Evolutionary conservation across 2,329 filamentous ascomycete genomes (phyloP).

Genomic region (Aspergillus arachidicola): DNA sequence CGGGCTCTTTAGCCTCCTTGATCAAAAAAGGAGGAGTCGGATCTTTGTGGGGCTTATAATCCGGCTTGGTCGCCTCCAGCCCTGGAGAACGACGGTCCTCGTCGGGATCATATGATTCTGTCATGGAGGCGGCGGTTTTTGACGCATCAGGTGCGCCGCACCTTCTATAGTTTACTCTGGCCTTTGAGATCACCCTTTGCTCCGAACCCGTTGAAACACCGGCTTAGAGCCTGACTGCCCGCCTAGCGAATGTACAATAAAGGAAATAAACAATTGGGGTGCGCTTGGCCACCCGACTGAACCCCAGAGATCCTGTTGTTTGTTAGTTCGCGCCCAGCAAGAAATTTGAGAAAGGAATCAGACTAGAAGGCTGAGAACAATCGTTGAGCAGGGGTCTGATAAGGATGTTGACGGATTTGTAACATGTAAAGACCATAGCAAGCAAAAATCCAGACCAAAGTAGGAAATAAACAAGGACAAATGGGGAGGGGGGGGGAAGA

Average conservation of each 20-base stretch:
- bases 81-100: constrained; percentile 42
- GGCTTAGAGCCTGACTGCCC: neutral
- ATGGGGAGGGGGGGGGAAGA: neutral
- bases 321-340: neutral
- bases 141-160: constrained; percentile 32
- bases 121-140: constrained; percentile 36
- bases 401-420: neutral
- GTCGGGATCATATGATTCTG: constrained; percentile 45
- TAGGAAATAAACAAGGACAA: neutral
- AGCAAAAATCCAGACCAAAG: neutral
- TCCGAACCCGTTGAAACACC: constrained; percentile 1
- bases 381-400: neutral
- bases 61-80: constrained; percentile 33
- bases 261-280: neutral
- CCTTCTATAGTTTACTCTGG: constrained; percentile 5
- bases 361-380: neutral
- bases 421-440: neutral
- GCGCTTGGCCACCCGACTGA: neutral
- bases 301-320: neutral
- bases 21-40: constrained; percentile 40
- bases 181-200: constrained; percentile 6
- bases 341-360: neutral
- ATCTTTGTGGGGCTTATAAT: constrained; percentile 32
- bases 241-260: neutral
- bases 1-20: constrained; percentile 18